Base-by-base conservation (phyloP, 768 basidiomycete genomes). In the Fibroporia radiculosa region DNA sequence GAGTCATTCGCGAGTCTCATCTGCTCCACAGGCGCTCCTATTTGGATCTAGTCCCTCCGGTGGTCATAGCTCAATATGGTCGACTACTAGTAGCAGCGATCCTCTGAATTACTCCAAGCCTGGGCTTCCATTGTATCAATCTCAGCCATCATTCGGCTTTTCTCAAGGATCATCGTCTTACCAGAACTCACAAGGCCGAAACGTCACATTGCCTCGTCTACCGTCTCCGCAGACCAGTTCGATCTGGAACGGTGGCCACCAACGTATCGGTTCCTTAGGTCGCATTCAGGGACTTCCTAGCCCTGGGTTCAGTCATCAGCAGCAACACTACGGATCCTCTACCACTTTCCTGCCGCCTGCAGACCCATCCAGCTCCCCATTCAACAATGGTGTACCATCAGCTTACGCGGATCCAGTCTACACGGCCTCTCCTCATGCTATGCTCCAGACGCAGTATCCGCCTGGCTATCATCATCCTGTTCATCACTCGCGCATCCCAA, bases 51-150 rank as follows among this genome's bases (percentile, higher is more conserved):
- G 74, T 13, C 29, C 44, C 1, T 42, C 49, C 0, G 57, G 54
- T 6, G 40, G 37, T 22, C 31, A 42, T 16, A 33, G 49, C 3
- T 84, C 78, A 1, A 86, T 85, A 31, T 85, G 84, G 84, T 78
- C 82, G 3, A 70, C 79, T 12, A 68, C 74, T 1, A 62, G 66
- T 3, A 80, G 79, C 48, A 75, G 77, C 44, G 51, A 49, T 5
- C 46, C 55, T 11, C 41, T 56, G 1, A 39, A 24, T 8, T 55
- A 50, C 26, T 39, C 43, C 5, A 40, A 46, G 46, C 45, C 32
- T 6, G 7, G 35, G 20, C 49, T 43, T 22, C 27, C 44, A 13
- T 47, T 39, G 3, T 40, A 40, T 24, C 40, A 24, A 8, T 23
- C 28, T 1, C 33, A 39, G 1, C 23, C 42, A n/a, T 29, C 45